phyloP scores from a whole-genome alignment of 2,329 filamentous ascomycete species.

The Epichloe uncinata region DNA sequence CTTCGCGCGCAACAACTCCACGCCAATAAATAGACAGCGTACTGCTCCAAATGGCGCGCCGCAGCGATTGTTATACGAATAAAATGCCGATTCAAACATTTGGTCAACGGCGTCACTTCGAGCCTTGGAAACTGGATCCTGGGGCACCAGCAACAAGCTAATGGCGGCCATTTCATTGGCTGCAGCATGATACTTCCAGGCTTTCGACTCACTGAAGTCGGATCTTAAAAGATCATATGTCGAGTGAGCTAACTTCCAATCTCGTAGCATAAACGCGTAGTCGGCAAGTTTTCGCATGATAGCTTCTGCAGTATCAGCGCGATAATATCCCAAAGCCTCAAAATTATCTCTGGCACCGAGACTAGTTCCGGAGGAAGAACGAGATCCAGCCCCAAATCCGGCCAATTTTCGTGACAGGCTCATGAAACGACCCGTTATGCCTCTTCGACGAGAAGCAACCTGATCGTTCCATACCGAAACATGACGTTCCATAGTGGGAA shows the following conservation, averaged over 20 bases:
- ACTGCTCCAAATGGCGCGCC: conserved; percentile 67
- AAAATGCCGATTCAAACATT: conserved; percentile 79
- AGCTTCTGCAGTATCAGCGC: conserved; percentile 72
- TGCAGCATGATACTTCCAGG: conserved; percentile 89
- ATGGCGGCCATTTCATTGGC: conserved; percentile 91
- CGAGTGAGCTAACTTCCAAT: conserved; percentile 84
- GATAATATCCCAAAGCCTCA: conserved; percentile 69
- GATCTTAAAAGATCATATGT: conserved; percentile 82
- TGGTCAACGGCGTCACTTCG: conserved; percentile 72
- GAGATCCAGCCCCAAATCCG: conserved; percentile 58
- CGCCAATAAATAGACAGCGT: conserved; percentile 59
- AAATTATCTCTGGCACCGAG: conserved; percentile 53
- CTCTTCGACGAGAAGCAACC: conserved; percentile 77
- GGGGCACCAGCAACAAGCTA: conserved; percentile 65
- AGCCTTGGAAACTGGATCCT: conserved; percentile 57
- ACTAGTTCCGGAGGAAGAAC: conserved; percentile 42
- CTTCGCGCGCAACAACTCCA: conserved; percentile 72
- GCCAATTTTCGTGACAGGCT: conserved; percentile 85
- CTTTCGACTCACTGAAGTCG: conserved; percentile 91
- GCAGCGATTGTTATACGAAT: conserved; percentile 84
- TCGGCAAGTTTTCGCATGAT: conserved; percentile 88
- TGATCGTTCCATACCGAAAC: conserved; percentile 94
- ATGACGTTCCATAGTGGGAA: conserved; percentile 92
- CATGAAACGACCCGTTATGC: conserved; percentile 86
- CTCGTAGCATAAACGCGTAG: conserved; percentile 91